phyloP scores from a whole-genome alignment of 2,329 filamentous ascomycete species.

The Penicillium frequentans region DNA sequence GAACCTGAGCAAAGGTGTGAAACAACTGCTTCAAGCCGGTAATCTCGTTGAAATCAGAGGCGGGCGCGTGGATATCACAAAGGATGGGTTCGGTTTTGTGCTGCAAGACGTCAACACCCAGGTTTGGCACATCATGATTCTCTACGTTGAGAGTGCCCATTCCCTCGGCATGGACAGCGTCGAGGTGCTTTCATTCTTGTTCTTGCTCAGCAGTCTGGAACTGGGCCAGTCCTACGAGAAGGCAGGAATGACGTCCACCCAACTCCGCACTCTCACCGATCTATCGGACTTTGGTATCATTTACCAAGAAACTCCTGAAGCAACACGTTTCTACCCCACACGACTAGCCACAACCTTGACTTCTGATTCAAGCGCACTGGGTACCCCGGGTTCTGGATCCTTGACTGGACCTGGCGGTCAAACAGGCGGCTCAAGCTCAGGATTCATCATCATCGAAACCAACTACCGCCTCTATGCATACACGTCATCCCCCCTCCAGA shows the following conservation, averaged over 20 bases:
- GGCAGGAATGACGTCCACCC: slow-evolving; percentile 74
- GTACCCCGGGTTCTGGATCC: slow-evolving; percentile 69
- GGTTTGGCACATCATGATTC: slow-evolving; percentile 90
- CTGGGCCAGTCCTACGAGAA: slow-evolving; percentile 90
- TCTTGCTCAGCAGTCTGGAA: slow-evolving; percentile 90
- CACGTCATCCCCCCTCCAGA: slow-evolving; percentile 89
- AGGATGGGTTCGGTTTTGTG: slow-evolving; percentile 90
- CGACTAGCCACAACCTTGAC: slow-evolving; percentile 92
- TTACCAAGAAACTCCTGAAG: slow-evolving; percentile 57
- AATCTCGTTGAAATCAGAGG: slow-evolving; percentile 69
- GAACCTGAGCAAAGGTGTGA: slow-evolving; percentile 72
- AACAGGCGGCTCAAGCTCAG: slow-evolving; percentile 44
- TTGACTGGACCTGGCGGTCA: slow-evolving; percentile 41
- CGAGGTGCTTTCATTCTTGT: slow-evolving; percentile 93
- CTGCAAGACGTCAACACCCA: slow-evolving; percentile 95
- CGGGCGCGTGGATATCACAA: slow-evolving; percentile 71
- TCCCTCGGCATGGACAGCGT: slow-evolving; percentile 77
- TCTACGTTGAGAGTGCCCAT: slow-evolving; percentile 86
- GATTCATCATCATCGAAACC: slow-evolving; percentile 94
- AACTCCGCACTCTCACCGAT: slow-evolving; percentile 84
- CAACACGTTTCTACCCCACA: slow-evolving; percentile 75
- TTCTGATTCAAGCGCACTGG: slow-evolving; percentile 69
- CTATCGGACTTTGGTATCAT: slow-evolving; percentile 92
- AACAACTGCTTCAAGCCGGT: slow-evolving; percentile 77
- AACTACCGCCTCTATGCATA: slow-evolving; percentile 98